phyloP scores from a whole-genome alignment of 164 flowering plant genomes.

The Macadamia integrifolia region DNA sequence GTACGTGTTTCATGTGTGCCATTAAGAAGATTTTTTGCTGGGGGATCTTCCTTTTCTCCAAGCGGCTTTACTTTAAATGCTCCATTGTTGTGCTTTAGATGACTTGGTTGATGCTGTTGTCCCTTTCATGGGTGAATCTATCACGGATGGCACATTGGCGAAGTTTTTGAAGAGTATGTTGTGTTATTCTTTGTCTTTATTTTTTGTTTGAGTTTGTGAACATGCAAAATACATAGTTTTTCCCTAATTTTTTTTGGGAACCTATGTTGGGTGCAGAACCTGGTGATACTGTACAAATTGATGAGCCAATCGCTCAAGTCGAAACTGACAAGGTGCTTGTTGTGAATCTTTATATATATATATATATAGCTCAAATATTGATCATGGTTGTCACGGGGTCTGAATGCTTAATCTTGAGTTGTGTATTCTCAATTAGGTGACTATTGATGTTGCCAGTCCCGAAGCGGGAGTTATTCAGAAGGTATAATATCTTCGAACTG shows the following conservation, averaged over 20 bases:
- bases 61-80: neutral
- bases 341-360: no score
- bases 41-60: neutral
- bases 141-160: slow-evolving; percentile 90
- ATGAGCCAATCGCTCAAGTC: slow-evolving; percentile 93
- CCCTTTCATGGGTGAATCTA: slow-evolving; percentile 96
- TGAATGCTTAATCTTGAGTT: neutral
- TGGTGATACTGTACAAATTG: slow-evolving; percentile 79
- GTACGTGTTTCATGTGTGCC: slow-evolving; percentile 20
- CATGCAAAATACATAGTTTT: neutral
- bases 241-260: slow-evolving; percentile 2
- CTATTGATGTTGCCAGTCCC: slow-evolving; percentile 94
- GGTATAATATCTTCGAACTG: slow-evolving; percentile 34
- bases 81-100: slow-evolving; percentile 27
- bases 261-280: slow-evolving; percentile 47
- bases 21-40: slow-evolving; percentile 5
- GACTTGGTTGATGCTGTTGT: slow-evolving; percentile 92
- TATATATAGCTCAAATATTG: neutral
- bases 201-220: neutral
- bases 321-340: slow-evolving; percentile 89
- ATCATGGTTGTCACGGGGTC: neutral
- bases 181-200: no score
- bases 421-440: slow-evolving; percentile 48
- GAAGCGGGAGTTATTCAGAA: slow-evolving; percentile 81
- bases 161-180: slow-evolving; percentile 81